phyloP scores from a whole-genome alignment of 768 basidiomycete species.

The Daedalea quercina region DNA sequence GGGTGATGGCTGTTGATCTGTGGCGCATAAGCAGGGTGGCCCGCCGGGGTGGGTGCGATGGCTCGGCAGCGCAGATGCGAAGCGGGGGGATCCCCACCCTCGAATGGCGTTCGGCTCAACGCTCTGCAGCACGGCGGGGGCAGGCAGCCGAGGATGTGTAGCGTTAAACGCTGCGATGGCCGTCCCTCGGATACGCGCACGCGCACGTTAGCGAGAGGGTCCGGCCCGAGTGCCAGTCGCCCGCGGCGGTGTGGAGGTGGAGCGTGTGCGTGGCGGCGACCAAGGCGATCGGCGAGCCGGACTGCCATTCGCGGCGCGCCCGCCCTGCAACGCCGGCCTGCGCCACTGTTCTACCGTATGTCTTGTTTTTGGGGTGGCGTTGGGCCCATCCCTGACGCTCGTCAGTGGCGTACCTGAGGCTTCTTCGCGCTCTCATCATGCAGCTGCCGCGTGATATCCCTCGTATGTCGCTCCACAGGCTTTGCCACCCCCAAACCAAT shows the following conservation, averaged over 20 bases:
- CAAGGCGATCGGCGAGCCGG: not conserved
- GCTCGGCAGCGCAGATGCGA: too few species aligned
- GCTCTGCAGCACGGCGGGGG: too few species aligned
- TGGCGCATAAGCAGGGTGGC: too few species aligned
- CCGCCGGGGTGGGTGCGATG: too few species aligned
- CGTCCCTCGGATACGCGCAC: too few species aligned
- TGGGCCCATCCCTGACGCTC: not conserved
- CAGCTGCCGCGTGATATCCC: not conserved
- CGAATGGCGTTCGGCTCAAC: too few species aligned
- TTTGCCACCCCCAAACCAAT: not conserved
- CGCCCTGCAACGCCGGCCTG: not conserved
- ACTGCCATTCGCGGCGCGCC: not conserved
- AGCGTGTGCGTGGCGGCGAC: not conserved
- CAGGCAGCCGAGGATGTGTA: too few species aligned
- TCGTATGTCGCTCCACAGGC: not conserved
- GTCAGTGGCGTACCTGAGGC: not conserved
- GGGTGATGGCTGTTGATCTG: too few species aligned
- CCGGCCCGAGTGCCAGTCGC: not conserved
- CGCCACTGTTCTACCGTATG: not conserved
- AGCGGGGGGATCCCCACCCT: too few species aligned
- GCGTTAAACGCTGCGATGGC: too few species aligned
- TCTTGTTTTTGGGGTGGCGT: conserved; percentile 1
- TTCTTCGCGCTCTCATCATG: not conserved
- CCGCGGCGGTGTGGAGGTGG: not conserved
- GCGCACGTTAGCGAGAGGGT: not conserved